Evolutionary conservation across 495 filamentous ascomycete species (phyloP), one percentile per base, ranked within the genome.

Genomic region (Antarctomyces pellizariae): DNA sequence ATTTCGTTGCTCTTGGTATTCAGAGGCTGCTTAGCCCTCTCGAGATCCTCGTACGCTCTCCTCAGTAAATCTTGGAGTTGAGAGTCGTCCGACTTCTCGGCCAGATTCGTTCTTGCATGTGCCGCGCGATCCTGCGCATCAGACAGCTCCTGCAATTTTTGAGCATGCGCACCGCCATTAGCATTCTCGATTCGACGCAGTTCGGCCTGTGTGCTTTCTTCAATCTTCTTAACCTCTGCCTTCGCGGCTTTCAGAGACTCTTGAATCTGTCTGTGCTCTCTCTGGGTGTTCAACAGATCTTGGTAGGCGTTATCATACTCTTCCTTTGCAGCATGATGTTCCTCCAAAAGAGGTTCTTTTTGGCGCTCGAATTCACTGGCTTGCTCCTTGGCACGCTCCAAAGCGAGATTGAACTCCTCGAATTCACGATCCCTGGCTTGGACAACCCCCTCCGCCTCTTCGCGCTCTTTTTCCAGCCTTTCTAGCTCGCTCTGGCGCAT

Each of bases 381-480:
- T 7, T 42, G 39, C 22, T 52, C 43, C 8, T 47, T 37, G 5
- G 51, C 29, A 12, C 53, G 43, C 17, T 57, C 42, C 11, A 58
- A 47, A 22, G 52, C 41, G 4, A 53, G 48, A 13, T 48, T 40
- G 2, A 41, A 39, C 14, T 40, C 36, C 27, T 52, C 47, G 6
- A 60, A 48, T 13, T 16, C 9, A 7, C 28, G 7, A 22, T 43
- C 47, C 37, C 52, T 38, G n/a, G 46, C 45, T 13, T 33, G 25
- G 7, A 29, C 35, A 9, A 4, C 23, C 12, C 10, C 25, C 20
- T 41, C 24, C 19, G 36, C 35, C 9, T 37, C 34, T 24, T 44
- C 32, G 0, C 68, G 39, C 29, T 65, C 66, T 26, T 52, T 54
- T 24, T 73, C 59, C n/a, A 74, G 66, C 6, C 59, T 62, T 29